Evolutionary conservation across 371 early-diverging fungal genomes (phyloP).

Genomic region (Rhizopus sp.): DNA sequence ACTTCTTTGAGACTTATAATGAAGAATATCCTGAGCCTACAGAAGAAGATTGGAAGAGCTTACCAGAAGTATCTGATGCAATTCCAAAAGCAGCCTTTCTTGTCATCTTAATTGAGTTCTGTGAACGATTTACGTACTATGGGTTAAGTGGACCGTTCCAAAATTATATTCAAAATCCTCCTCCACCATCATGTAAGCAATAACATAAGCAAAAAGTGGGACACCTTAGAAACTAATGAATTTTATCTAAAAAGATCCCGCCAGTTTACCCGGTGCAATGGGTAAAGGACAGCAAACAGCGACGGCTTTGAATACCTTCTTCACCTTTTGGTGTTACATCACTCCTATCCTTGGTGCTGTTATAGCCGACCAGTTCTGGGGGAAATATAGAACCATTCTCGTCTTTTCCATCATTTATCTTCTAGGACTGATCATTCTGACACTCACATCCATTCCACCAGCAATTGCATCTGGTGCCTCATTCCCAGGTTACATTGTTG

Average conservation of each 20-base stretch:
- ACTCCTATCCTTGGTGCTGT: conserved; percentile 83
- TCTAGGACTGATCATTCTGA: conserved; percentile 67
- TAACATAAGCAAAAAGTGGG: not conserved
- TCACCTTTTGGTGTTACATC: conserved; percentile 80
- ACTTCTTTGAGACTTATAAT: not conserved
- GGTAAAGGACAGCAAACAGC: conserved; percentile 52
- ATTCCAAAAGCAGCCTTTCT: conserved; percentile 60
- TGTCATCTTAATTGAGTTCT: conserved; percentile 73
- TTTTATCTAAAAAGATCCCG: conserved; percentile 31
- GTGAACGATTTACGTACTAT: conserved; percentile 80
- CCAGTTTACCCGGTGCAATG: conserved; percentile 48
- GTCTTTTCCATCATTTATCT: conserved; percentile 68
- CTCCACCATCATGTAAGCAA: conserved; percentile 40
- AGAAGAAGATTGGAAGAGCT: conserved; percentile 43
- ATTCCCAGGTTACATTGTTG: conserved; percentile 66
- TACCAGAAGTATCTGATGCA: conserved; percentile 54
- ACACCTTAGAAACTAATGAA: too few relatives aligned
- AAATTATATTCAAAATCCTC: conserved; percentile 61
- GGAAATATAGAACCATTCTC: conserved; percentile 83
- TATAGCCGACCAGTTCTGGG: conserved; percentile 81
- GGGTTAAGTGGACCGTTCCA: conserved; percentile 66
- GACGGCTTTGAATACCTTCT: conserved; percentile 75
- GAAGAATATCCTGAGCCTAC: conserved; percentile 37
- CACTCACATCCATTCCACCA: conserved; percentile 61
- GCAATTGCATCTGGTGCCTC: conserved; percentile 57